phyloP scores from a whole-genome alignment of 2,329 filamentous ascomycete genomes.

The Geosmithia flava region DNA sequence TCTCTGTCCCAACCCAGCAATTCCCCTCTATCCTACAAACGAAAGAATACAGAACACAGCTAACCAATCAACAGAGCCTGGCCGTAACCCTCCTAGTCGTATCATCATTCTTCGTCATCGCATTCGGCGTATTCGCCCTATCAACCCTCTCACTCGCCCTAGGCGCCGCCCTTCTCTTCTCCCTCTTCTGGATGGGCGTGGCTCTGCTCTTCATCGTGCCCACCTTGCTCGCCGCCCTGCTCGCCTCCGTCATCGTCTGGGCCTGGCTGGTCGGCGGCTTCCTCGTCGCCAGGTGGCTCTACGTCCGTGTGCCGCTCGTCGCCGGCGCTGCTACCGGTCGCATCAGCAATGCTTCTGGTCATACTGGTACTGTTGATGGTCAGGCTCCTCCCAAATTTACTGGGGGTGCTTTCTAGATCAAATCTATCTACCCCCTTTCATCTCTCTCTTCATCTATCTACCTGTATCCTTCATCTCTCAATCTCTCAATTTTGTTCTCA shows the following conservation, averaged over 20 bases:
- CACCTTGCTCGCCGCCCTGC: slow-evolving; percentile 52
- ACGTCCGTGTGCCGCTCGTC: slow-evolving; percentile 18
- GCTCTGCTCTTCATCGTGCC: slow-evolving; percentile 58
- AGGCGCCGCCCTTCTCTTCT: slow-evolving; percentile 49
- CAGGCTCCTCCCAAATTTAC: no score
- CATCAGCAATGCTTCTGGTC: neutral
- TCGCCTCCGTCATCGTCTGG: slow-evolving; percentile 53
- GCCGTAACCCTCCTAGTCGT: slow-evolving; percentile 51
- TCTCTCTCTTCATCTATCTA: no score
- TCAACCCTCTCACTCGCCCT: slow-evolving; percentile 51
- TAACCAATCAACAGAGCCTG: slow-evolving; percentile 42
- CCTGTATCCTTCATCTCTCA: no score
- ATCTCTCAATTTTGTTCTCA: no score
- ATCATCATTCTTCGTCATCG: slow-evolving; percentile 51
- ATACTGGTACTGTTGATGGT: neutral
- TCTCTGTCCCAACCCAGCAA: neutral
- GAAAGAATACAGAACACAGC: neutral
- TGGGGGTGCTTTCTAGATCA: no score
- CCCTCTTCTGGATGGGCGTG: slow-evolving; percentile 54
- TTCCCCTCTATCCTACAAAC: neutral
- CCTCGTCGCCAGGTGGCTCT: slow-evolving; percentile 32
- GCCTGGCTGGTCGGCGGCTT: slow-evolving; percentile 53
- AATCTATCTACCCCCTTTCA: no score
- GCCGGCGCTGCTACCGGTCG: neutral
- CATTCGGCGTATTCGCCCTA: slow-evolving; percentile 56